Percentiles rank a stretch among this genome's conserved stretches.
Evolutionary conservation across 1,139 yeast species (phyloP).

Genomic region (Taphrina wiesneri): DNA sequence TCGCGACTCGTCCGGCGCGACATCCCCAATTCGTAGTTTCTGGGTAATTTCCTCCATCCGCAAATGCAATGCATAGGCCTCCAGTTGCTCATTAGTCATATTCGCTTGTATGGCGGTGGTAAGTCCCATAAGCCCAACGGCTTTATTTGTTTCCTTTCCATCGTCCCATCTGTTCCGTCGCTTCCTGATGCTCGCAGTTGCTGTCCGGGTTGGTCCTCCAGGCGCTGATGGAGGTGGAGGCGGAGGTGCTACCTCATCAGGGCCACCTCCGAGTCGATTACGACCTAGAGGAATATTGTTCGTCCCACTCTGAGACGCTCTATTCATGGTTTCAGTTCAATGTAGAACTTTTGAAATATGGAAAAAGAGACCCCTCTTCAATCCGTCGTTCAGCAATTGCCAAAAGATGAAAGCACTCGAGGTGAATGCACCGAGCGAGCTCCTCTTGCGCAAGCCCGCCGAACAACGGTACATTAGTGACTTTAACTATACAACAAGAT

Average conservation of each 20-base stretch:
- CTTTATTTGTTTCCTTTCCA: slow-evolving; percentile 42
- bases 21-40: slow-evolving; percentile 56
- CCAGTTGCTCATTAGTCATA: slow-evolving; percentile 81
- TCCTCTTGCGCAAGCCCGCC: slow-evolving; percentile 3
- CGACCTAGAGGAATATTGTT: slow-evolving; percentile 44
- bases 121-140: slow-evolving; percentile 44
- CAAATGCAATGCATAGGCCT: slow-evolving; percentile 71
- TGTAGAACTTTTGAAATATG: neutral
- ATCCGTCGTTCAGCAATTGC: neutral
- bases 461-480: neutral
- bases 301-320: slow-evolving; percentile 40
- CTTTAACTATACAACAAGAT: too few relatives aligned
- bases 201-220: slow-evolving; percentile 17
- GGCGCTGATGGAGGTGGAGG: slow-evolving; percentile 38
- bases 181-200: slow-evolving; percentile 27
- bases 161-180: slow-evolving; percentile 46
- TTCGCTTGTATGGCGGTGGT: slow-evolving; percentile 54
- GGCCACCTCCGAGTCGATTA: slow-evolving; percentile 38
- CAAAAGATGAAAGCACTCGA: neutral
- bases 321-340: neutral
- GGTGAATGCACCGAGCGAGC: neutral
- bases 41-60: slow-evolving; percentile 77
- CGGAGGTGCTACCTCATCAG: slow-evolving; percentile 39
- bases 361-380: neutral
- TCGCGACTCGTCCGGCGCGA: slow-evolving; percentile 47